Evolutionary conservation across 257 asterid genomes (phyloP).

Genomic region (Anisodus acutangulus): DNA sequence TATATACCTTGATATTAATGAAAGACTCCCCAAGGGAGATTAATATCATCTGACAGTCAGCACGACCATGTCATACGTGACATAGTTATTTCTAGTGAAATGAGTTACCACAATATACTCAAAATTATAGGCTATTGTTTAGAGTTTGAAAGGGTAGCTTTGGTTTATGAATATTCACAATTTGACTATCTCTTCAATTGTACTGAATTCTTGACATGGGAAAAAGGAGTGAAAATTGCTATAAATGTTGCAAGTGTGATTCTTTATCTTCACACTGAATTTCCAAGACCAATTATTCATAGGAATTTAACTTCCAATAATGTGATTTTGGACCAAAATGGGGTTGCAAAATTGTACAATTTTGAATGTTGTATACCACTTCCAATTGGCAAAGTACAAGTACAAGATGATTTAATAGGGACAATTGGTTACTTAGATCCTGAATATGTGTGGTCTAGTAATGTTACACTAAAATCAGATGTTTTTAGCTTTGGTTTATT

Average conservation of each 20-base stretch:
- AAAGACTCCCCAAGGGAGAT: too few species aligned
- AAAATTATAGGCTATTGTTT: slow-evolving; percentile 35
- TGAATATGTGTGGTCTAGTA: neutral
- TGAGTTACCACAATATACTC: slow-evolving; percentile 31
- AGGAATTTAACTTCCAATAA: slow-evolving; percentile 6
- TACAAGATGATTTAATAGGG: neutral
- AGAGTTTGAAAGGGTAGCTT: slow-evolving; percentile 28
- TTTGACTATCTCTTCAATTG: neutral
- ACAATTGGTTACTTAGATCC: slow-evolving; percentile 19
- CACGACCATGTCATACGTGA: slow-evolving; percentile 18
- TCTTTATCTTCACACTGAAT: slow-evolving; percentile 32
- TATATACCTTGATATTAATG: too few species aligned
- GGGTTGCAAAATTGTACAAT: slow-evolving; percentile 33
- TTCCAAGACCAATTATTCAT: slow-evolving; percentile 32
- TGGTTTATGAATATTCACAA: slow-evolving; percentile 19
- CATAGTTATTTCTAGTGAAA: slow-evolving; percentile 16
- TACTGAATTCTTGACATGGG: slow-evolving; percentile 9
- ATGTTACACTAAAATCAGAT: slow-evolving; percentile 11
- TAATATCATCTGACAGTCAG: too few species aligned
- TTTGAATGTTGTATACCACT: slow-evolving; percentile 28
- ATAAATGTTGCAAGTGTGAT: slow-evolving; percentile 30
- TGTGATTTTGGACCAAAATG: slow-evolving; percentile 28
- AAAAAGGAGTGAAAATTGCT: slow-evolving; percentile 28
- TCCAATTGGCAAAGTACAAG: slow-evolving; percentile 30
- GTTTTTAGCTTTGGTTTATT: slow-evolving; percentile 24